Conservation (phyloP, 2,329 filamentous ascomycete genomes). For the Bipolaris cookei region DNA sequence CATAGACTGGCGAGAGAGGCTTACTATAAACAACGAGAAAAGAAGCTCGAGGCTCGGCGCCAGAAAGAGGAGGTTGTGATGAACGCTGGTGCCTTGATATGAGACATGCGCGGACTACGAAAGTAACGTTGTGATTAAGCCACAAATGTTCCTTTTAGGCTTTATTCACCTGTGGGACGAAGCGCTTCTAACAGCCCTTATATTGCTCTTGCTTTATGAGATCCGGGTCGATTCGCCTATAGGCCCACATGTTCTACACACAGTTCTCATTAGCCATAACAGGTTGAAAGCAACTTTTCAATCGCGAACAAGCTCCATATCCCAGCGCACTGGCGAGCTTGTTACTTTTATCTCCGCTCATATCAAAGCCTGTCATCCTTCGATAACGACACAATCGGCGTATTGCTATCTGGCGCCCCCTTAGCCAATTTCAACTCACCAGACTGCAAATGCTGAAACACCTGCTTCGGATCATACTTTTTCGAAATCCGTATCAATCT, state of each 20-base stretch:
- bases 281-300: too few relatives aligned
- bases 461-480: slow-evolving; percentile 49
- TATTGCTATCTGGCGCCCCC: slow-evolving; percentile 6
- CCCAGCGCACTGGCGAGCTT: too few relatives aligned
- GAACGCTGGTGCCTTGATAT: slow-evolving; percentile 51
- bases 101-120: not conserved
- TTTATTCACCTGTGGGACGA: not conserved
- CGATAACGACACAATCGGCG: too few relatives aligned
- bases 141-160: not conserved
- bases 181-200: too few relatives aligned
- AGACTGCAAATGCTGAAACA: slow-evolving; percentile 51
- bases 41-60: slow-evolving; percentile 52
- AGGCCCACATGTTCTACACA: too few relatives aligned
- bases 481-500: slow-evolving; percentile 40
- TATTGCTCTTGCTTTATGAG: too few relatives aligned
- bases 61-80: slow-evolving; percentile 53
- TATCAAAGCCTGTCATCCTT: too few relatives aligned
- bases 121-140: too few relatives aligned
- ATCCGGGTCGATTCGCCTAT: too few relatives aligned
- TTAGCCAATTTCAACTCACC: slow-evolving; percentile 49
- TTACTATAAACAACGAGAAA: slow-evolving; percentile 40
- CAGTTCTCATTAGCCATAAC: too few relatives aligned
- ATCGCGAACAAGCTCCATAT: too few relatives aligned
- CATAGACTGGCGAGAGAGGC: slow-evolving; percentile 41
- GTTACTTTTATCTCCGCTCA: too few relatives aligned